These are phyloP conservation scores for Lablab purpureus DNA, from an alignment of 306 rosid genomes.

Conservation along the genomic window DNA sequence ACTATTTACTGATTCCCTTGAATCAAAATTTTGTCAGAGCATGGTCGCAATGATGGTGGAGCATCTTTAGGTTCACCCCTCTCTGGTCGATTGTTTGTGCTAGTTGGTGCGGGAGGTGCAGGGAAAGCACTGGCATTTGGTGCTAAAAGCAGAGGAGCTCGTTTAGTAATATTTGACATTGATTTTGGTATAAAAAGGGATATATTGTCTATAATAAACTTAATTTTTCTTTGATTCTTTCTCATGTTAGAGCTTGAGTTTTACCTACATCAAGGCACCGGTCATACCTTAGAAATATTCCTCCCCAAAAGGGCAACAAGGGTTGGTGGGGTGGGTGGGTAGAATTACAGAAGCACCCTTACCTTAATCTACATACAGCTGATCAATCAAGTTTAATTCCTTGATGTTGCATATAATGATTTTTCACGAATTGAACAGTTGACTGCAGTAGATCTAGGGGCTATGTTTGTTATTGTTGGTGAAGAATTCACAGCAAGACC, in stretches of 20 bases:
- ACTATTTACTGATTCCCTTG: not conserved
- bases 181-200: too few species aligned
- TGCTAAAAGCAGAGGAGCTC: constrained; percentile 60
- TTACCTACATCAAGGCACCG: too few species aligned
- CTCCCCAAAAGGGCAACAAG: too few species aligned
- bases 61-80: constrained; percentile 46
- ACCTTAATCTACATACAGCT: too few species aligned
- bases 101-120: constrained; percentile 67
- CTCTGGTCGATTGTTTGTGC: constrained; percentile 53
- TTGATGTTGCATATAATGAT: constrained; percentile 1
- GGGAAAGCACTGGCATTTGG: constrained; percentile 64
- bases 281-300: too few species aligned
- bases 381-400: not conserved
- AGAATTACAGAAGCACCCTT: too few species aligned
- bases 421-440: not conserved
- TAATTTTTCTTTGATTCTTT: too few species aligned
- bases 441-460: not conserved
- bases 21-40: constrained; percentile 43
- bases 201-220: too few species aligned
- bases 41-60: constrained; percentile 48
- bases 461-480: not conserved
- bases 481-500: too few species aligned
- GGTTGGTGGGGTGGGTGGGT: too few species aligned
- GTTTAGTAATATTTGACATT: constrained; percentile 24
- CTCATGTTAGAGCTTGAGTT: too few species aligned